Percentiles rank a stretch among this genome's conserved stretches.
phyloP scores from a whole-genome alignment of 1,139 yeast genomes.

The Debaryomyces udenii region DNA sequence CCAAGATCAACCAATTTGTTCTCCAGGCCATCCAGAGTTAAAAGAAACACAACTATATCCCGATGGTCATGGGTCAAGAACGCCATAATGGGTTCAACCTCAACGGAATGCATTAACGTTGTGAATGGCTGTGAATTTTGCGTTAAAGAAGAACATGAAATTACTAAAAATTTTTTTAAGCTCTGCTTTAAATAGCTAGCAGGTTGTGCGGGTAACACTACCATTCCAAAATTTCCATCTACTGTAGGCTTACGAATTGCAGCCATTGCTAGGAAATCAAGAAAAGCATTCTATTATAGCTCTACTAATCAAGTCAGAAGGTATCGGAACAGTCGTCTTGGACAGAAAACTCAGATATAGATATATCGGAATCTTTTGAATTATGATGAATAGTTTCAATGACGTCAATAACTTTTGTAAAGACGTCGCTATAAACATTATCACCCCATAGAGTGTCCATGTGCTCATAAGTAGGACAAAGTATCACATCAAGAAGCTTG shows the following conservation, averaged over 20 bases:
- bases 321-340: conserved; percentile 2
- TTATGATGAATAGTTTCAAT: conserved; percentile 11
- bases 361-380: neutral
- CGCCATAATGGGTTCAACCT: conserved; percentile 76
- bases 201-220: conserved; percentile 15
- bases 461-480: conserved; percentile 35
- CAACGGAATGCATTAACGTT: conserved; percentile 69
- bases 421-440: conserved; percentile 33
- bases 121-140: conserved; percentile 71
- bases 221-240: too few species aligned
- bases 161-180: conserved; percentile 18
- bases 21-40: conserved; percentile 63
- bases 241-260: neutral
- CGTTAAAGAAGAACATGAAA: conserved; percentile 45
- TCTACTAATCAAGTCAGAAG: neutral
- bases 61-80: conserved; percentile 76
- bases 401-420: conserved; percentile 19
- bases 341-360: neutral
- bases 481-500: conserved; percentile 26
- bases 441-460: conserved; percentile 42
- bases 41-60: conserved; percentile 54
- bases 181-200: conserved; percentile 7
- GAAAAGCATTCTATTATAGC: neutral
- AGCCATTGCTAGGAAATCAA: neutral
- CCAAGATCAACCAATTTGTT: conserved; percentile 70